Percentiles rank a stretch among this genome's conserved stretches.
These are phyloP conservation scores for Penicillium griseofulvum DNA, from an alignment of 2,329 filamentous ascomycete genomes.

Conservation along the genomic window DNA sequence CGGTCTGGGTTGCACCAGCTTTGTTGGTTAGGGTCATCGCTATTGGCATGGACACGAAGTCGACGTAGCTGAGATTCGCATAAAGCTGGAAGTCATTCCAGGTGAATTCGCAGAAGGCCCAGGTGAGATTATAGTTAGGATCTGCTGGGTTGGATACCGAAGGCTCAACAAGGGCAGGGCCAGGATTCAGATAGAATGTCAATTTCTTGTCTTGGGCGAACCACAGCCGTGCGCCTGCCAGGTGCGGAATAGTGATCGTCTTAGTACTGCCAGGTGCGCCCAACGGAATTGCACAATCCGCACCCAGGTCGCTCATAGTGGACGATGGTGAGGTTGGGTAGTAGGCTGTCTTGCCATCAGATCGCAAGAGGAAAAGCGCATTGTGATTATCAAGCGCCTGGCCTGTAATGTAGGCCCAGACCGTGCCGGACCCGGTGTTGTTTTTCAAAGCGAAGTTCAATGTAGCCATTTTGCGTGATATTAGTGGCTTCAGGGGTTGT, in stretches of 20 bases:
- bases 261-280: slow-evolving; percentile 60
- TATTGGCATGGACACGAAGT: slow-evolving; percentile 69
- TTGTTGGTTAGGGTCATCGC: slow-evolving; percentile 51
- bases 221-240: slow-evolving; percentile 71
- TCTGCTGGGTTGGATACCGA: slow-evolving; percentile 66
- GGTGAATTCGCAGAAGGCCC: slow-evolving; percentile 70
- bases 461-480: slow-evolving; percentile 34
- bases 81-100: slow-evolving; percentile 62
- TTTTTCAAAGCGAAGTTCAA: slow-evolving; percentile 65
- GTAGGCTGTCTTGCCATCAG: slow-evolving; percentile 66
- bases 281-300: slow-evolving; percentile 62
- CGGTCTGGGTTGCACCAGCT: slow-evolving; percentile 46
- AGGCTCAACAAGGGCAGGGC: slow-evolving; percentile 71
- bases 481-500: background rate
- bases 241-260: slow-evolving; percentile 64
- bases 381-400: slow-evolving; percentile 59
- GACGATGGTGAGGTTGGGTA: slow-evolving; percentile 60
- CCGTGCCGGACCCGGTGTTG: slow-evolving; percentile 58
- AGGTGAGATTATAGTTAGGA: slow-evolving; percentile 59
- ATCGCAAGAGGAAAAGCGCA: slow-evolving; percentile 59
- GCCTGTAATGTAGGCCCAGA: slow-evolving; percentile 71
- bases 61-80: slow-evolving; percentile 71
- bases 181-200: slow-evolving; percentile 68
- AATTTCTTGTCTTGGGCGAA: slow-evolving; percentile 62
- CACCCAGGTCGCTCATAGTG: slow-evolving; percentile 50